A percentile compares a stretch with the other conserved stretches of the same genome.
Conservation (phyloP, 2,329 filamentous ascomycete species). For the Ilyonectria mors-panacis region DNA sequence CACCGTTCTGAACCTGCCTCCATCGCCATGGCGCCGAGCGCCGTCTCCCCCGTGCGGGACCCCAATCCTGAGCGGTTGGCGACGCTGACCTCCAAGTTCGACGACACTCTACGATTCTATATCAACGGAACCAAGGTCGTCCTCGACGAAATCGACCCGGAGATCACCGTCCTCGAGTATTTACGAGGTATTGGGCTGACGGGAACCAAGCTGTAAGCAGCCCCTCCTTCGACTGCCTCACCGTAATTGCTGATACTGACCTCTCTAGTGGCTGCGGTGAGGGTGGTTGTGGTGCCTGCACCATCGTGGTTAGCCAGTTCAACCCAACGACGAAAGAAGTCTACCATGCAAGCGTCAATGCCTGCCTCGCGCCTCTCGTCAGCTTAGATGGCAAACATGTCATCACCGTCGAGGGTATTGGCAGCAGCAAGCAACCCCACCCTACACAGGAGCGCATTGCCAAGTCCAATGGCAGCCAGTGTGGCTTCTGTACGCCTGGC, state of each 20-base stretch:
- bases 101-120: constrained; percentile 92
- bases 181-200: constrained; percentile 93
- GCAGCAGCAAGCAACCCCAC: constrained; percentile 88
- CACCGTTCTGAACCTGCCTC: constrained; percentile 5
- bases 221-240: neutral
- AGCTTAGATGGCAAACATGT: constrained; percentile 98
- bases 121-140: constrained; percentile 93
- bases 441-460: constrained; percentile 93
- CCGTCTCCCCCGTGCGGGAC: constrained; percentile 65
- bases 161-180: constrained; percentile 93
- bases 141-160: constrained; percentile 89
- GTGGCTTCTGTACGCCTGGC: constrained; percentile 93
- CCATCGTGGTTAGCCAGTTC: constrained; percentile 92
- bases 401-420: constrained; percentile 97
- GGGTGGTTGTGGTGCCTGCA: constrained; percentile 96
- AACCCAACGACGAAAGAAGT: constrained; percentile 94
- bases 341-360: constrained; percentile 97
- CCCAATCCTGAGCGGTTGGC: constrained; percentile 52
- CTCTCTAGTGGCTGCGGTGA: constrained; percentile 84
- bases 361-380: constrained; percentile 91
- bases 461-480: constrained; percentile 93
- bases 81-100: constrained; percentile 79
- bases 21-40: constrained; percentile 68
- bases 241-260: constrained; percentile 21
- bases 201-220: constrained; percentile 84